Evolutionary conservation across 164 flowering plant species (phyloP), one percentile per base, ranked within the genome.

Genomic region (Tinospora cordifolia): DNA sequence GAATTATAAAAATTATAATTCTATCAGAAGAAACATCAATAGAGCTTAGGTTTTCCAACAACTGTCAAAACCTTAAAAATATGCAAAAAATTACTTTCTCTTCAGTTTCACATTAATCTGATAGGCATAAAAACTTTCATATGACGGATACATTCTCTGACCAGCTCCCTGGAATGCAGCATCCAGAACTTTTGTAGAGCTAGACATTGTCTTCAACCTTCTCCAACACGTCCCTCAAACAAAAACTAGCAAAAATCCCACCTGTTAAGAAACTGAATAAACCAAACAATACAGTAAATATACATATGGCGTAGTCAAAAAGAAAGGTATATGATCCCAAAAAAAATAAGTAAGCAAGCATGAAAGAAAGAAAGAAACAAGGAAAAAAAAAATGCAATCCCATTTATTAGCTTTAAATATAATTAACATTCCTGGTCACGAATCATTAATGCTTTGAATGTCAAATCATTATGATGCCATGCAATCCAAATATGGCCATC

Each of bases 141-240:
- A 11, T 24, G 11, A 81, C 87, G 98, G 98, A 94, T 94, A 94
- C 98, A 77, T 34, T 85, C 77, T 90, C 76, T 85, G 92, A 54
- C 98, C 97, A 27, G 74, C 92, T 72, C 95, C 95, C 75, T 89
- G 96, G 75, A 94, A 92, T 74, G 97, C 95, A 80, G 97, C 93
- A 77, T 94, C 98, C 76, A 89, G 47, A 78, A 74, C 77, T 81
- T 92, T 94, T 44, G 86, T 41, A 69, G 96, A 69, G 81, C 81
- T 80, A 66, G 95, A 81, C 98, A 94, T 92, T 72, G 65, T 69
- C 51, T n/a, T 38, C 66, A 74, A 76, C 64, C 70, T 75, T 67
- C 76, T 75, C 25, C 47, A 49, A 51, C 21, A 54, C 46, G 36
- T 24, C 74, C 65, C 22, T 62, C 58, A 19, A 1, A 63, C n/a